Conservation (phyloP, 331 rosid genomes). For the Pyracantha coccinea region DNA sequence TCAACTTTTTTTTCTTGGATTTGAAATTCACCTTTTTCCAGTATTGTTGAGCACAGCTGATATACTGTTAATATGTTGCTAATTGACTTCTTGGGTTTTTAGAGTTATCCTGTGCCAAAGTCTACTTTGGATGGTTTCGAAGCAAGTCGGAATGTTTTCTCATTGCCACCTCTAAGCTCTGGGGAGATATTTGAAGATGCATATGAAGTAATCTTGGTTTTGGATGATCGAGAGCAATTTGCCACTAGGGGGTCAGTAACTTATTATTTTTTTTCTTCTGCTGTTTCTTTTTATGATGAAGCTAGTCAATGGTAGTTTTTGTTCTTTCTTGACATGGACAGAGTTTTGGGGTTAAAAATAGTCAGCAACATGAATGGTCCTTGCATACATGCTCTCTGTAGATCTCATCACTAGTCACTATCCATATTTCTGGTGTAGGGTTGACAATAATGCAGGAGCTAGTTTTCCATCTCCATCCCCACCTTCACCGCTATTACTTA, state of each 20-base stretch:
- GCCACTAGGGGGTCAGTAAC: slow-evolving; percentile 76
- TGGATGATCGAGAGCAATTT: slow-evolving; percentile 93
- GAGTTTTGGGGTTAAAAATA: background rate
- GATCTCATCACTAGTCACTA: too few species aligned
- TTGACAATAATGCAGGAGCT: too few species aligned
- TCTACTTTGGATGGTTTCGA: slow-evolving; percentile 27
- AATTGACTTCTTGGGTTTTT: slow-evolving; percentile 18
- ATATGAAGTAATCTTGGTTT: slow-evolving; percentile 65
- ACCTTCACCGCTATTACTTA: too few species aligned
- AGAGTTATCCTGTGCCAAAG: slow-evolving; percentile 30
- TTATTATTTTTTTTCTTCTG: background rate
- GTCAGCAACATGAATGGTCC: too few species aligned
- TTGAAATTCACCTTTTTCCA: too few species aligned
- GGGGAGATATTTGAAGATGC: slow-evolving; percentile 90
- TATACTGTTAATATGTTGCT: background rate
- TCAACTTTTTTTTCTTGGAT: too few species aligned
- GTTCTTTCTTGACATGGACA: background rate
- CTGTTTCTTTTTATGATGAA: background rate
- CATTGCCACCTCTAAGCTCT: slow-evolving; percentile 65
- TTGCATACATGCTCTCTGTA: too few species aligned
- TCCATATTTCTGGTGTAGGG: too few species aligned
- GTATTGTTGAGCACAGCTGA: too few species aligned
- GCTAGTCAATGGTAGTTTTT: background rate
- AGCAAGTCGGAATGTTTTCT: slow-evolving; percentile 41
- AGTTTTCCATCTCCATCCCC: too few species aligned